Evolutionary conservation across 495 filamentous ascomycete genomes (phyloP).

Genomic region (Aspergillus sparsus): DNA sequence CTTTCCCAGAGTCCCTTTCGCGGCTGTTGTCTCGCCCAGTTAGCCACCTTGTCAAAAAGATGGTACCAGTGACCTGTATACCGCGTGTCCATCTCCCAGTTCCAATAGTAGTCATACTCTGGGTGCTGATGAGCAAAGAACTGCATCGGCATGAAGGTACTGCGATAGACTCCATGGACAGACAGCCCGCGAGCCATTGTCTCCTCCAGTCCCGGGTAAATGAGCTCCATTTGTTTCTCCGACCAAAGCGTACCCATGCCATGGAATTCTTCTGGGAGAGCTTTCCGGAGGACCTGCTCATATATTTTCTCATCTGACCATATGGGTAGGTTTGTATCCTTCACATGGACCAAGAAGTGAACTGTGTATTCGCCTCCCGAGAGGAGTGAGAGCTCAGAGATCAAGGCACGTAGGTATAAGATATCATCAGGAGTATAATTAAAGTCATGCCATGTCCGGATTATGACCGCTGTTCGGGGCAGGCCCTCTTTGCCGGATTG

Average conservation of each 20-base stretch:
- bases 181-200: constrained; percentile 70
- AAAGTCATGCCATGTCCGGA: constrained; percentile 66
- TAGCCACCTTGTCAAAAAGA: constrained; percentile 70
- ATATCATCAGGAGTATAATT: constrained; percentile 54
- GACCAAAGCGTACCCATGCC: constrained; percentile 91
- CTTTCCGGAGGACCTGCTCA: constrained; percentile 63
- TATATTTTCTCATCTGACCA: constrained; percentile 66
- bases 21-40: constrained; percentile 81
- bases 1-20: constrained; percentile 94
- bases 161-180: constrained; percentile 88
- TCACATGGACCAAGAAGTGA: constrained; percentile 68
- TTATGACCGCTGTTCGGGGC: constrained; percentile 59
- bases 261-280: constrained; percentile 81
- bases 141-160: constrained; percentile 90
- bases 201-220: constrained; percentile 82
- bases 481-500: constrained; percentile 37
- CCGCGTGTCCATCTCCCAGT: constrained; percentile 97
- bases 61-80: constrained; percentile 98
- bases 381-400: constrained; percentile 61
- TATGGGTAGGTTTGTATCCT: constrained; percentile 63
- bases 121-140: constrained; percentile 86
- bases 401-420: constrained; percentile 57
- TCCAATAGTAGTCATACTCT: constrained; percentile 96
- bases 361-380: constrained; percentile 65
- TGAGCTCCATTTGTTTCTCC: constrained; percentile 82